These are phyloP conservation scores for Primulina tabacum DNA, from an alignment of 257 asterid genomes.

Conservation along the genomic window DNA sequence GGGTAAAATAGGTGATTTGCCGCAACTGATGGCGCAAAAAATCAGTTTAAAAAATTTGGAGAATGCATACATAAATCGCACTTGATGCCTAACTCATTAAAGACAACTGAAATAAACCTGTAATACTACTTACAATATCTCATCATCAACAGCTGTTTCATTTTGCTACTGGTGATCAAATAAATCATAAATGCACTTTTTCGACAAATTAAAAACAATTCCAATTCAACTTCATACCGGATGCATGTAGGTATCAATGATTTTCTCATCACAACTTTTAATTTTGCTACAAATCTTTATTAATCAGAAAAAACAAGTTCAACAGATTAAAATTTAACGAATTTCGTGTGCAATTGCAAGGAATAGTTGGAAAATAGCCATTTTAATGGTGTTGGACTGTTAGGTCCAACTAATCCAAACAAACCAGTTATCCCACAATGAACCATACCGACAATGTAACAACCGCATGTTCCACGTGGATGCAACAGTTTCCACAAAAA, in stretches of 20 bases:
- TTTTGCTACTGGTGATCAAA: background rate
- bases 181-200: too few relatives aligned
- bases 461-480: background rate
- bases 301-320: background rate
- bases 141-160: background rate
- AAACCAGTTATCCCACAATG: background rate
- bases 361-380: background rate
- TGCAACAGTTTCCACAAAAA: background rate
- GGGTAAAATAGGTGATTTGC: background rate
- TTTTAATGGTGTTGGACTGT: background rate
- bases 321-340: background rate
- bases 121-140: background rate
- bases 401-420: background rate
- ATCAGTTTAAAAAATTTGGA: background rate
- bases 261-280: background rate
- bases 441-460: background rate
- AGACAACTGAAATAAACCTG: background rate
- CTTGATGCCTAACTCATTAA: background rate
- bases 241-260: background rate
- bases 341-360: too few relatives aligned
- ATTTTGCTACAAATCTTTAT: too few relatives aligned
- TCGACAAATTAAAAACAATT: background rate
- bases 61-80: too few relatives aligned
- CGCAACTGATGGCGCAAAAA: background rate
- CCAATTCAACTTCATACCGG: background rate